Evolutionary conservation across 2,329 filamentous ascomycete species (phyloP), one percentile per base, ranked within the genome.

Genomic region (Cordyceps farinosa): DNA sequence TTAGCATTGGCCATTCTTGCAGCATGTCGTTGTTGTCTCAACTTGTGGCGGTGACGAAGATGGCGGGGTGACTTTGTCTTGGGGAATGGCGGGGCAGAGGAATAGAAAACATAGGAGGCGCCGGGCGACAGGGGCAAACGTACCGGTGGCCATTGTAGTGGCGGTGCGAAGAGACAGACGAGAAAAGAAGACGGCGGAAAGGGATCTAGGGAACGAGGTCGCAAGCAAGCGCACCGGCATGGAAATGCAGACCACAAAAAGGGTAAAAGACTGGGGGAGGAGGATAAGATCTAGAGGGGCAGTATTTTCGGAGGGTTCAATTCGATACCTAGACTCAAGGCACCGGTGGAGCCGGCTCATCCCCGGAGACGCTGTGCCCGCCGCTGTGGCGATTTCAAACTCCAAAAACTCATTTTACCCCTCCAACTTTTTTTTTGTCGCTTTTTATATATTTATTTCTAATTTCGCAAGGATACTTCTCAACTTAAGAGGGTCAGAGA

Each of bases 151-250:
- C 59, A 62, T 62, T 38, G 51, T 38, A 5, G 47, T 3, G 15
- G 34, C 22, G 36, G 36, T 47, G 53, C 36, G 32, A 38, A 51
- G 29, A 48, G 38, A 34, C n/a, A 40, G 22, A 36, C 47, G 57
- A 38, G 34, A 29, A 17, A 40, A 47, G 48, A 27, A 45, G 51
- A 40, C 38, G 55, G 29, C 22, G 34, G 48, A 29, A 45, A 42
- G 34, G 22, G 13, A n/a, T 42, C 38, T 44, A 29, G 30, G 22
- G 50, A 51, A 17, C 11, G 40, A 48, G 2, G 10, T 45, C 13
- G 47, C 42, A 32, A 57, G n/a, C n/a, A 45, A 29, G 45, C 11
- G 60, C 47, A n/a, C 29, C 40, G 55, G 60, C 60, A 65, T 67
- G 51, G 47, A 64, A 58, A 55, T 22, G 13, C 13, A 42, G 8